Base-by-base conservation (phyloP, 1,284 basidiomycete species). In the Neotropicomus parvogracilis region DNA sequence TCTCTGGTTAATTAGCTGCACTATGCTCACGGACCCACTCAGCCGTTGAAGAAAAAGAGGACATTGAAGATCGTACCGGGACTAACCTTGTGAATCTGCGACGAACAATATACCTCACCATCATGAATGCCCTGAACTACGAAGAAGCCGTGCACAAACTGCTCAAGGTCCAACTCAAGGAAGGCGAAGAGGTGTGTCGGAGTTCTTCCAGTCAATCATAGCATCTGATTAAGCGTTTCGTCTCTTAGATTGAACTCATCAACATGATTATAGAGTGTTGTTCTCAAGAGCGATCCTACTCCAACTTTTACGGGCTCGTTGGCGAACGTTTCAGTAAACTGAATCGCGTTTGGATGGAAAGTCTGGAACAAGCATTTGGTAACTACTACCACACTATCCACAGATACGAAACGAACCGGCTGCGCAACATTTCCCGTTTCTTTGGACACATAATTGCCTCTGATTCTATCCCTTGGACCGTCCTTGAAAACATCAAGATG, bases 181-280 rank as follows among this genome's bases (percentile, higher is more conserved):
- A 95, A 64, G 95, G 95, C 1, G 83, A 95, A 66, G 95, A 98
- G 82, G 91, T 93, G 63, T 46, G 75, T 65, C 11, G 9, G 38
- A 34, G 17, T n/a, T 38, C 31, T 36, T 35, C 4, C 16, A 16
- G 14, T 20, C 20, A 2, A 35, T 32, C 24, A 13, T 29, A 44
- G 0, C 16, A 12, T 38, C 8, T 20, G 36, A 35, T 31, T 17
- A 24, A 38, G 26, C 9, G 17, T 8, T 42, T 54, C 26, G 14
- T 16, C 16, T 38, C 47, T 27, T 7, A 95, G 89, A 90, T 93
- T 59, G 95, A 98, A 69, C 72, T 99, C 44, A 85, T 91, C 70
- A 98, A 99, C 75, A 99, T 99, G 95, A 81, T 99, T 52, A 88
- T 99, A 68, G 95, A 99, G 65, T 99, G 95, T 85, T 99, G 95